These are phyloP conservation scores for Elongisporangium senticosum DNA, from an alignment of 352 stramenopile species.

Conservation along the genomic window DNA sequence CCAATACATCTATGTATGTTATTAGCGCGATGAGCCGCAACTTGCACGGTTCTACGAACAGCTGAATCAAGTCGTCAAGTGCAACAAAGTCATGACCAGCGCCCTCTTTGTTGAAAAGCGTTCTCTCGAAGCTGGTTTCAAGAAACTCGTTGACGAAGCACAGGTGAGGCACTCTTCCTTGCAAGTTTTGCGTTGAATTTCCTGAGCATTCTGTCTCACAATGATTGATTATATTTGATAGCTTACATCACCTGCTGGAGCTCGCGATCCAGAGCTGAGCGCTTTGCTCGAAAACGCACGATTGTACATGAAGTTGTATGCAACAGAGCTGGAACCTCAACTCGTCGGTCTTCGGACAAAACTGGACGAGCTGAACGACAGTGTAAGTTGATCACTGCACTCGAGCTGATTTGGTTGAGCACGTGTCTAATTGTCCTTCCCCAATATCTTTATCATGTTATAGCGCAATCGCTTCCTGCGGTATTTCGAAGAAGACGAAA, in stretches of 20 bases:
- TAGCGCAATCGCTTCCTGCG: conserved; percentile 63
- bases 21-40: conserved; percentile 56
- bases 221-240: not conserved
- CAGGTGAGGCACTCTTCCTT: conserved; percentile 14
- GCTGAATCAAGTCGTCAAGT: conserved; percentile 55
- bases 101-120: conserved; percentile 52
- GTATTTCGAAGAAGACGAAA: conserved; percentile 74
- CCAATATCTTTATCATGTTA: not conserved
- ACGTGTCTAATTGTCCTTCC: not conserved
- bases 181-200: not conserved
- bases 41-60: conserved; percentile 55
- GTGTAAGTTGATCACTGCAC: conserved; percentile 27
- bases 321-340: conserved; percentile 53
- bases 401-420: not conserved
- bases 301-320: conserved; percentile 51
- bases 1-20: not conserved
- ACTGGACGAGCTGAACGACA: conserved; percentile 40
- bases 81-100: conserved; percentile 57
- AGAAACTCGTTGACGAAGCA: conserved; percentile 51
- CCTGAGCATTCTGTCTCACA: not conserved
- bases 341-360: conserved; percentile 37
- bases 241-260: not conserved
- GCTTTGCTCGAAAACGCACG: conserved; percentile 10
- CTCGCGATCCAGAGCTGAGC: not conserved
- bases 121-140: conserved; percentile 47